Conservation (phyloP, 345 rosid genomes). For the Gossypium stocksii region DNA sequence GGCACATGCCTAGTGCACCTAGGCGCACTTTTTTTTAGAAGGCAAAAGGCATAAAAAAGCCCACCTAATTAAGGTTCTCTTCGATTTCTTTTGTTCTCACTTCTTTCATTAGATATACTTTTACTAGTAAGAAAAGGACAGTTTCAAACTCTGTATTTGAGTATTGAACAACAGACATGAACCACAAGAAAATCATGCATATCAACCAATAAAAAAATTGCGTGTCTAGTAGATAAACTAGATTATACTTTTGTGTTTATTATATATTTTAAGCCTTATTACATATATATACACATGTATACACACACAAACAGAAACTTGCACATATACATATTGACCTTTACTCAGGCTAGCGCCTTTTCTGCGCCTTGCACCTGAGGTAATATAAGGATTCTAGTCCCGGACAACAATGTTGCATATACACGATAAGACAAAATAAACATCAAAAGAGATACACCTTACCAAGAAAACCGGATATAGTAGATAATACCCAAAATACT, state of each 20-base stretch:
- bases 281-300: background rate
- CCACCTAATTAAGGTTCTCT: background rate
- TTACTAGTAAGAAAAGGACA: background rate
- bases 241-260: background rate
- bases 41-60: background rate
- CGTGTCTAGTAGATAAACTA: background rate
- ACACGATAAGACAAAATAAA: background rate
- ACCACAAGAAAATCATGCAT: background rate
- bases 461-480: constrained; percentile 99
- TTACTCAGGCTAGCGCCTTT: background rate
- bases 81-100: background rate
- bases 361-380: background rate
- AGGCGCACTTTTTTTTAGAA: background rate
- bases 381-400: background rate
- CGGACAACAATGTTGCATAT: constrained; percentile 12
- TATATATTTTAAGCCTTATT: background rate
- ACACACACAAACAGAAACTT: background rate
- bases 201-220: background rate
- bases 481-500: constrained; percentile 96
- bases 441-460: constrained; percentile 18
- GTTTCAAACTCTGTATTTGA: background rate
- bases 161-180: background rate
- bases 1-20: background rate
- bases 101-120: background rate
- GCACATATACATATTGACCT: background rate